phyloP scores from a whole-genome alignment of 441 rosid species.

The Aquilaria agallochum region DNA sequence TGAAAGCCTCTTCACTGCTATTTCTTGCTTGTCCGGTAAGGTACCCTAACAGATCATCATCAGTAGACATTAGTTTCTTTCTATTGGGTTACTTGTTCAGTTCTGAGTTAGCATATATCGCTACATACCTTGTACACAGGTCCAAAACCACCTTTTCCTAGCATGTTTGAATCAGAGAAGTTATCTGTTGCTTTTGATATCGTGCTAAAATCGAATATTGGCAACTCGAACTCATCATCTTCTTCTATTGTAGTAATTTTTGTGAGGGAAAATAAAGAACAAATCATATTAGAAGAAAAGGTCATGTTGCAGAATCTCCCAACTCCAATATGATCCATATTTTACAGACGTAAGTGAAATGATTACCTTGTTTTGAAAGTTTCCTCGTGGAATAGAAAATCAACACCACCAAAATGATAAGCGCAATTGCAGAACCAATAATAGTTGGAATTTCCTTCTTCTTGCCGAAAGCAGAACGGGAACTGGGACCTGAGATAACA shows the following conservation, averaged over 20 bases:
- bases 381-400: no score
- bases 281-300: no score
- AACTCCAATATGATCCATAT: no score
- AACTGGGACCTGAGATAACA: no score
- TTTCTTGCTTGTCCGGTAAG: slow-evolving; percentile 23
- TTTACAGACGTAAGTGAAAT: no score
- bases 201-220: slow-evolving; percentile 15
- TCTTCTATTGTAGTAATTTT: not conserved
- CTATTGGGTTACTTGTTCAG: not conserved
- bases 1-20: slow-evolving; percentile 50
- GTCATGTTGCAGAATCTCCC: no score
- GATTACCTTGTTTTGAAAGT: no score
- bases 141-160: slow-evolving; percentile 37
- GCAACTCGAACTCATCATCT: slow-evolving; percentile 20
- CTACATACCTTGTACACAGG: slow-evolving; percentile 30
- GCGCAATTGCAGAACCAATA: no score
- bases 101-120: not conserved
- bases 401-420: no score
- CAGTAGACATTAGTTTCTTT: not conserved
- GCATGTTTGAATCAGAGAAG: slow-evolving; percentile 17
- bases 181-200: slow-evolving; percentile 25
- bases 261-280: no score
- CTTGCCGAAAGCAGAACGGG: no score
- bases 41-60: slow-evolving; percentile 15
- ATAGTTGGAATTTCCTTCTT: no score